Conservation (phyloP, 2,329 filamentous ascomycete species). For the Aphanocladium album region DNA sequence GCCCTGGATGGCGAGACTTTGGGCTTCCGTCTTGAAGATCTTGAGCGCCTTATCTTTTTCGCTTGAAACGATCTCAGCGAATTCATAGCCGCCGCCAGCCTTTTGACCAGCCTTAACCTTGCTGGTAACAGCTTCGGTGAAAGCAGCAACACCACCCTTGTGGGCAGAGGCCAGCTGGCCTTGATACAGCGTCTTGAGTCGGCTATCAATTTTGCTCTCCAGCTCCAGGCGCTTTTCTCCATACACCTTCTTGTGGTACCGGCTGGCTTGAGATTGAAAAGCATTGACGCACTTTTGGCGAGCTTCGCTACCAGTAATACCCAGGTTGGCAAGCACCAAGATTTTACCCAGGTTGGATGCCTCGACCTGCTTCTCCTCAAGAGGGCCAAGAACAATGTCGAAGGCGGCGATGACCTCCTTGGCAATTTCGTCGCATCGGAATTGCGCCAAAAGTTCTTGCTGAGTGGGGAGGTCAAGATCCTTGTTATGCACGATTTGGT, state of each 20-base stretch:
- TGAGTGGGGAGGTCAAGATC: constrained; percentile 95
- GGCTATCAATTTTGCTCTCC: constrained; percentile 78
- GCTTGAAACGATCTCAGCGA: constrained; percentile 82
- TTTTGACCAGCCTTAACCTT: constrained; percentile 92
- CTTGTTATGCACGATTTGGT: constrained; percentile 98
- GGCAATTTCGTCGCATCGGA: constrained; percentile 94
- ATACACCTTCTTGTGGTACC: constrained; percentile 97
- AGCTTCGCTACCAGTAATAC: constrained; percentile 64
- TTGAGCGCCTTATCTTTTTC: constrained; percentile 74
- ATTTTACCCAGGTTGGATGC: constrained; percentile 67
- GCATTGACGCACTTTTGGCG: constrained; percentile 68
- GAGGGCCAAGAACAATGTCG: constrained; percentile 71
- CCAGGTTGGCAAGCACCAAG: constrained; percentile 69
- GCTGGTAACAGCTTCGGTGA: constrained; percentile 79
- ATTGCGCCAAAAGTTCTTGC: constrained; percentile 93
- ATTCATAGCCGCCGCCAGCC: constrained; percentile 85
- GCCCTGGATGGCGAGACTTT: constrained; percentile 70
- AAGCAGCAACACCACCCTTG: constrained; percentile 77
- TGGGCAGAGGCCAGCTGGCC: constrained; percentile 86
- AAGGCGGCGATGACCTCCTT: constrained; percentile 82
- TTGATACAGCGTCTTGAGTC: constrained; percentile 81
- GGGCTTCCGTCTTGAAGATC: constrained; percentile 70
- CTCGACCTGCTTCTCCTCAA: constrained; percentile 82
- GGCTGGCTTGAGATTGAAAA: constrained; percentile 87
- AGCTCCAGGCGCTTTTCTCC: constrained; percentile 79